Evolutionary conservation across 2,329 filamentous ascomycete genomes (phyloP).

Genomic region (Pseudogymnoascus sp.): DNA sequence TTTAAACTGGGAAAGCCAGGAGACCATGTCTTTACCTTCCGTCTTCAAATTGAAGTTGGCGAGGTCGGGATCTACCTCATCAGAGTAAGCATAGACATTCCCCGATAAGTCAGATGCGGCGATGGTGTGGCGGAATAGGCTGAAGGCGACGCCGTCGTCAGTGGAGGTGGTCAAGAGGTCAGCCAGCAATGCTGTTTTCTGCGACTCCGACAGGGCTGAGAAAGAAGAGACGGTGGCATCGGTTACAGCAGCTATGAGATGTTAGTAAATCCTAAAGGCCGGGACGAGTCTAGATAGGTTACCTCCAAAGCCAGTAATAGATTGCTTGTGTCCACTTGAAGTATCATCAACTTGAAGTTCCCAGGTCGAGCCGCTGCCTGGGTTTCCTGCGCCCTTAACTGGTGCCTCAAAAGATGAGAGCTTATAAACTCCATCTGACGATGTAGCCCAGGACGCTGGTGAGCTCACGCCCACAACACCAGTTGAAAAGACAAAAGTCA

Average conservation of each 20-base stretch:
- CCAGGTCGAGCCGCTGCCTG: slow-evolving; percentile 31
- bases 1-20: slow-evolving; percentile 35
- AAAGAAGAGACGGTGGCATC: slow-evolving; percentile 38
- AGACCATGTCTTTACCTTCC: slow-evolving; percentile 36
- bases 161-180: slow-evolving; percentile 34
- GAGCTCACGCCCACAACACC: background rate
- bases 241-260: slow-evolving; percentile 32
- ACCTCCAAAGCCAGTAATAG: slow-evolving; percentile 36
- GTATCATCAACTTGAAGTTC: slow-evolving; percentile 36
- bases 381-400: background rate
- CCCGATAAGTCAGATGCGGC: slow-evolving; percentile 37
- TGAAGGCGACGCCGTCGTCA: slow-evolving; percentile 35
- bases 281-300: background rate
- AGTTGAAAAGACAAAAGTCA: slow-evolving; percentile 10
- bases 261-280: background rate
- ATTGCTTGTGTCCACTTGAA: slow-evolving; percentile 35
- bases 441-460: slow-evolving; percentile 6
- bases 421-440: slow-evolving; percentile 10
- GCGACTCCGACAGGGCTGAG: slow-evolving; percentile 28
- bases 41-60: slow-evolving; percentile 34
- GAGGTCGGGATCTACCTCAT: slow-evolving; percentile 31
- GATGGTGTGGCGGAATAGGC: slow-evolving; percentile 37
- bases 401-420: slow-evolving; percentile 27
- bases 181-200: slow-evolving; percentile 23
- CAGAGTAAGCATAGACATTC: slow-evolving; percentile 37